Base-by-base conservation (phyloP, 352 stramenopile species). In the Halophytophthora polymorphica region DNA sequence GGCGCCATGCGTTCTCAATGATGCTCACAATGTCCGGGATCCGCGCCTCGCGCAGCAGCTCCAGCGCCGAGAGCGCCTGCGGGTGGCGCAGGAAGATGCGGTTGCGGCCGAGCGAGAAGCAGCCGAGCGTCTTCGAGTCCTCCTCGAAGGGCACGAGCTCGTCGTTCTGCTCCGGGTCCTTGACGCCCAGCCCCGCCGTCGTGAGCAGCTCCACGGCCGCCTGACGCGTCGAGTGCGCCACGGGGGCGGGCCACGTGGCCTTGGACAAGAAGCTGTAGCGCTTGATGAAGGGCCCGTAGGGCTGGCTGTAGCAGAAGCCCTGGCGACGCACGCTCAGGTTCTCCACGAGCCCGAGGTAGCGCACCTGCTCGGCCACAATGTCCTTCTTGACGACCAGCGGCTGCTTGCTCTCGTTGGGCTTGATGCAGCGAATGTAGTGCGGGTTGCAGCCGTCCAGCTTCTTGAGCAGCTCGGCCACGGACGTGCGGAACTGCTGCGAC, bases 361-460 rank as follows among this genome's bases (percentile, higher is more conserved):
- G 78, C 31, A 93, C 78, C 50, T 95, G 84, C 50, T 95, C 77
- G 5, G 63, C 50, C 19, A 94, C 74, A 23, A 90, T 74, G 39
- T 70, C 67, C 45, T 79, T 74, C 59, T 92, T 77, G 29, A 86
- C 74, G 25, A 66, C 56, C 18, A 88, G 59, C n/a, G 82, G 74
- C n/a, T 65, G 50, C 64, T 96, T 96, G 25, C 89, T 69, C 41
- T 95, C 83, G 52, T 96, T 96, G 2, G 85, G 79, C 58, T 96
- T 96, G 56, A 96, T 95, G 58, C 86, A 96, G 40, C 87, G 85
- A 29, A 96, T 92, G 70, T 96, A 96, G 64, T 95, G 82, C 21
- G 87, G 89, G 58, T 94, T 85, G 59, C 88, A 96, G 14, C 73
- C 77, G 48, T 93, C 84, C 25, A 97, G 65, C 53, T 89, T 85